These are phyloP conservation scores for Magnaporthiopsis incrustans DNA, from an alignment of 2,329 filamentous ascomycete species.

Conservation along the genomic window DNA sequence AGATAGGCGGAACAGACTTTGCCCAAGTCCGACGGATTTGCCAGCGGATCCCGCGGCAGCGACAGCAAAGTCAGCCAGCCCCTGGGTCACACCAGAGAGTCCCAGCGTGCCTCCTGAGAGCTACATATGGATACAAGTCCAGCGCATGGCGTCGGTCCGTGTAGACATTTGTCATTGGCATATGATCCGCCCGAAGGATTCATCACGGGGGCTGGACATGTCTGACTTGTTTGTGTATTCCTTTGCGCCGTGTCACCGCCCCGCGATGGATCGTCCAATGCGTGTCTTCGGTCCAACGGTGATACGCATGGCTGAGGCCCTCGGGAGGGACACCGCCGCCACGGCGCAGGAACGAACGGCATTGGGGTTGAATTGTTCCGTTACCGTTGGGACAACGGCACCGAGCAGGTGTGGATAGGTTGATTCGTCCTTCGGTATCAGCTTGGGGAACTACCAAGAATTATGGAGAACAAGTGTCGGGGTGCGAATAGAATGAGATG, in stretches of 20 bases:
- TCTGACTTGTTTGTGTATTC: background rate
- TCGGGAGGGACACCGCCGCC: too few species aligned
- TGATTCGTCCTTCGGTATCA: too few species aligned
- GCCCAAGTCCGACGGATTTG: background rate
- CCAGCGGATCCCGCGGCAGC: too few species aligned
- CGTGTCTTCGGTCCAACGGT: background rate
- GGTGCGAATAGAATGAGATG: too few species aligned
- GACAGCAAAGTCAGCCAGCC: background rate
- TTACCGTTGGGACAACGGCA: too few species aligned
- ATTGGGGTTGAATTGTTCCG: too few species aligned
- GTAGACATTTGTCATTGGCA: background rate
- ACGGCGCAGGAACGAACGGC: too few species aligned
- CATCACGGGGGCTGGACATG: background rate
- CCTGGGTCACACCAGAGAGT: background rate
- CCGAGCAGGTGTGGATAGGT: too few species aligned
- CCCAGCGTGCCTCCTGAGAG: too few species aligned
- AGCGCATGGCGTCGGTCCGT: background rate
- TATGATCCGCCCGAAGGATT: background rate
- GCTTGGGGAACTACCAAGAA: too few species aligned
- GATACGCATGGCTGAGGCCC: too few species aligned
- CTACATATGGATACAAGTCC: background rate
- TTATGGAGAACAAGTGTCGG: too few species aligned
- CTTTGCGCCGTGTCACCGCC: background rate
- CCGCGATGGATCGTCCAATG: background rate
- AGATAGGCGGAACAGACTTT: background rate